Conservation (phyloP, 2,329 filamentous ascomycete species). For the Microcyclospora pomicola region DNA sequence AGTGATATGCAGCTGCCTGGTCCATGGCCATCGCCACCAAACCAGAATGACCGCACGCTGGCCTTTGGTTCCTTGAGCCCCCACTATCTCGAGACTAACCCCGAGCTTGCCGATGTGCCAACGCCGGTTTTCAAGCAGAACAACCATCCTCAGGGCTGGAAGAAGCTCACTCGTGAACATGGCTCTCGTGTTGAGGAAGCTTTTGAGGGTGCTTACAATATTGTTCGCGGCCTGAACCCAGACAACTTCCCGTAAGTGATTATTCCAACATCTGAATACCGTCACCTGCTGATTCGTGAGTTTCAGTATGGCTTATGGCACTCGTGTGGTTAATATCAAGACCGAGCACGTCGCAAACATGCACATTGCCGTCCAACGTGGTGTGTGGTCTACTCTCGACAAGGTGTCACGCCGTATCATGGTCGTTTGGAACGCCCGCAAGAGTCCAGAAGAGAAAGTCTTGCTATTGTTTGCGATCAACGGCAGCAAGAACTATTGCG, state of each 20-base stretch:
- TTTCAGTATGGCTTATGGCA: conserved; percentile 6
- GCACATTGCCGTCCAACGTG: conserved; percentile 7
- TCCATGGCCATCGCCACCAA: too few species aligned
- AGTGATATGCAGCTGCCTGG: too few species aligned
- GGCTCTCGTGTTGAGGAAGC: conserved; percentile 9
- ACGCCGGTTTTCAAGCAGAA: conserved; percentile 1
- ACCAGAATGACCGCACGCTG: too few species aligned
- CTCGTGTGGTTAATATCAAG: conserved; percentile 19
- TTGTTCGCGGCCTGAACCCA: conserved; percentile 15
- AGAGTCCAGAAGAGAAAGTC: conserved; percentile 10
- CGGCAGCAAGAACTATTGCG: conserved; percentile 16
- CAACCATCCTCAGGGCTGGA: conserved; percentile 4
- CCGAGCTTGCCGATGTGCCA: conserved; percentile 4
- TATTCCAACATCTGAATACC: too few species aligned
- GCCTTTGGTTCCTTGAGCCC: conserved; percentile 4
- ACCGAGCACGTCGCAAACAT: conserved; percentile 15
- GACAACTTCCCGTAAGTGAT: conserved; percentile 7
- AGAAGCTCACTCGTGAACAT: conserved; percentile 1
- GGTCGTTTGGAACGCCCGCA: conserved; percentile 11
- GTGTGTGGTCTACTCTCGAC: conserved; percentile 12
- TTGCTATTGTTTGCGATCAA: conserved; percentile 19
- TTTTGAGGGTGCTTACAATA: conserved; percentile 9
- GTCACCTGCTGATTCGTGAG: background rate
- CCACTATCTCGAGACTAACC: conserved; percentile 4
- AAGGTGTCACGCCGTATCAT: conserved; percentile 16